phyloP scores from a whole-genome alignment of 2,329 filamentous ascomycete species.

The Iodosphaeria phyllophila region DNA sequence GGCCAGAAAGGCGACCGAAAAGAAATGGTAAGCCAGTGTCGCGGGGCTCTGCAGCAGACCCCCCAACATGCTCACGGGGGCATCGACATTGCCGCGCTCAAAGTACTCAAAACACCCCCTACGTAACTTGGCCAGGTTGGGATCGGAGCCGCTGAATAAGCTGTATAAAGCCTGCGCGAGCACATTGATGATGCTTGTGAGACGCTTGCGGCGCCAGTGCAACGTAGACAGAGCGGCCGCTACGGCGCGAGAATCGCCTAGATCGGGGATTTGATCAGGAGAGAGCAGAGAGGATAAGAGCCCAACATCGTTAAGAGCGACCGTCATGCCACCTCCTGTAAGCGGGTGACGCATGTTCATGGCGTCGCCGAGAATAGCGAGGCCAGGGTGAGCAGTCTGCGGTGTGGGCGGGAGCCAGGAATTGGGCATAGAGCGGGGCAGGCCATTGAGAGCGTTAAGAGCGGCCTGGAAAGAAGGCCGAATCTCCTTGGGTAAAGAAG shows the following conservation, averaged over 20 bases:
- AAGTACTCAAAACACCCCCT: slow-evolving; percentile 90
- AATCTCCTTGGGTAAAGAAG: slow-evolving; percentile 52
- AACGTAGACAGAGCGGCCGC: slow-evolving; percentile 52
- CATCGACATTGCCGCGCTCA: slow-evolving; percentile 53
- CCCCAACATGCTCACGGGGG: slow-evolving; percentile 63
- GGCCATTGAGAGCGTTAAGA: slow-evolving; percentile 50
- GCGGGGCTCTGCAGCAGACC: slow-evolving; percentile 63
- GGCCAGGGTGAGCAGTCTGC: slow-evolving; percentile 49
- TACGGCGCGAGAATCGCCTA: slow-evolving; percentile 50
- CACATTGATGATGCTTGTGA: slow-evolving; percentile 86
- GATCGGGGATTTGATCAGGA: slow-evolving; percentile 45
- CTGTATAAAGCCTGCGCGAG: slow-evolving; percentile 87
- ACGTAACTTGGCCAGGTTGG: slow-evolving; percentile 62
- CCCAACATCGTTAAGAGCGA: slow-evolving; percentile 83
- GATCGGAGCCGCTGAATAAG: slow-evolving; percentile 73
- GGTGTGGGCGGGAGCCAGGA: slow-evolving; percentile 67
- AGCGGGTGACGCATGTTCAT: slow-evolving; percentile 99
- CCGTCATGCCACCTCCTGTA: slow-evolving; percentile 95
- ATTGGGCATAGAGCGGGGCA: slow-evolving; percentile 82
- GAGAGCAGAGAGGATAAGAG: slow-evolving; percentile 57
- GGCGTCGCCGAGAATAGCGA: slow-evolving; percentile 78
- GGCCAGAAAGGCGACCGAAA: slow-evolving; percentile 72
- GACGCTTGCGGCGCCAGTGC: slow-evolving; percentile 72
- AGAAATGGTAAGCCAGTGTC: slow-evolving; percentile 82
- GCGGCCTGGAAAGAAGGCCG: slow-evolving; percentile 59